A percentile compares a stretch with the other conserved stretches of the same genome.
Evolutionary conservation across 192 early-diverging fungal genomes (phyloP).

Genomic region (Irineochytrium annulatum): DNA sequence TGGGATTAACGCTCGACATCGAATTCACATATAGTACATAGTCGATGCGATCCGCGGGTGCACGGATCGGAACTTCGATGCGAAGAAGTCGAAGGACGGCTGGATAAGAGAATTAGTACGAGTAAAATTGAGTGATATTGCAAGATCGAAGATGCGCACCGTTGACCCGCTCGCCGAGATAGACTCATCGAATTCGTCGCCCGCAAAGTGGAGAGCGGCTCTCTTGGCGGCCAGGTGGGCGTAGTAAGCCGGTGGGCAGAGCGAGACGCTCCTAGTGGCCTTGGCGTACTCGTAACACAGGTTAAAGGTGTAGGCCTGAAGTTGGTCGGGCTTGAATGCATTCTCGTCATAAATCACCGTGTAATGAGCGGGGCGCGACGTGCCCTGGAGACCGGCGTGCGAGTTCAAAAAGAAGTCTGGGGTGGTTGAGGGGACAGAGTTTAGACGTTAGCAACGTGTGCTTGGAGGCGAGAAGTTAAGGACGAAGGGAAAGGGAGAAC

Average conservation of each 20-base stretch:
- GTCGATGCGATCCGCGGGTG: too few species aligned
- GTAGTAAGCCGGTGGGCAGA: constrained; percentile 48
- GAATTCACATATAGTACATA: too few species aligned
- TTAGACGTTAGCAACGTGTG: background rate
- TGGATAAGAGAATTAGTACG: too few species aligned
- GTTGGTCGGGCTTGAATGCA: constrained; percentile 29
- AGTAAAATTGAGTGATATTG: too few species aligned
- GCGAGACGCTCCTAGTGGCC: constrained; percentile 39
- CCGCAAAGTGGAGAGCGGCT: too few species aligned
- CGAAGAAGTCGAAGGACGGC: too few species aligned
- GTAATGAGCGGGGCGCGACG: constrained; percentile 43
- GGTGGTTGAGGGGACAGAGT: constrained; percentile 17
- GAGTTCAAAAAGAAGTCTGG: constrained; percentile 34
- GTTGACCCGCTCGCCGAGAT: too few species aligned
- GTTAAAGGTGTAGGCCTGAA: constrained; percentile 39
- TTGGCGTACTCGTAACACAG: constrained; percentile 27
- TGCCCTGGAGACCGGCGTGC: constrained; percentile 38
- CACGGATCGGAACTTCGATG: too few species aligned
- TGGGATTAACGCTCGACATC: too few species aligned
- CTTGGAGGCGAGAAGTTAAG: background rate
- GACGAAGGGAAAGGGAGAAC: background rate
- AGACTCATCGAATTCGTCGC: too few species aligned
- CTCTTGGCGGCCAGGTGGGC: constrained; percentile 46
- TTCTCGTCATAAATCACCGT: constrained; percentile 43
- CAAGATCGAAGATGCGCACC: too few species aligned